Percentiles rank a stretch among this genome's conserved stretches.
Evolutionary conservation across 2,329 filamentous ascomycete species (phyloP).

Genomic region (Ceratocystis lukuohia): DNA sequence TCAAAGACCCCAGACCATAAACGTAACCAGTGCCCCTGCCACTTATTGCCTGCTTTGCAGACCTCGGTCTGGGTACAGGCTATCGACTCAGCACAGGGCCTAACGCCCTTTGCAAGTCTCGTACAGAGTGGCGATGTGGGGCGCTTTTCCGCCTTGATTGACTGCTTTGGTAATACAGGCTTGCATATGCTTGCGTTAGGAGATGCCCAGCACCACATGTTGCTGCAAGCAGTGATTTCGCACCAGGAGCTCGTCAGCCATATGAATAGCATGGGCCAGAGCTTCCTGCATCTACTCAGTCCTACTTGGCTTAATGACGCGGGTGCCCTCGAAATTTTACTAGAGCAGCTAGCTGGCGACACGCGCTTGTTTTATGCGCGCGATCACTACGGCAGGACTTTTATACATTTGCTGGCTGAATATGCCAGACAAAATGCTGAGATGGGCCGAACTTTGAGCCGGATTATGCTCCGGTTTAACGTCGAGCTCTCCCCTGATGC

Average conservation of each 20-base stretch:
- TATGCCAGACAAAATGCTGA: background rate
- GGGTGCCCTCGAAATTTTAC: constrained; percentile 20
- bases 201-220: constrained; percentile 22
- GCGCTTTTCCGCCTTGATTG: constrained; percentile 21
- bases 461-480: constrained; percentile 27
- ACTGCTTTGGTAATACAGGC: constrained; percentile 36
- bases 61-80: constrained; percentile 25
- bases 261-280: constrained; percentile 35
- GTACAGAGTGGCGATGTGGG: constrained; percentile 7
- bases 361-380: constrained; percentile 24
- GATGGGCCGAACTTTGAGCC: constrained; percentile 20
- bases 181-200: constrained; percentile 35
- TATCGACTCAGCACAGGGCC: background rate
- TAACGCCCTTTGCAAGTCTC: background rate
- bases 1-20: constrained; percentile 22
- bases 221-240: constrained; percentile 19
- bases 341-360: constrained; percentile 25
- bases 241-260: constrained; percentile 21
- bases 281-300: constrained; percentile 35
- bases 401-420: constrained; percentile 34
- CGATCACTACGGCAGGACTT: constrained; percentile 40
- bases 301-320: constrained; percentile 27
- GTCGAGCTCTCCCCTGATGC: constrained; percentile 33
- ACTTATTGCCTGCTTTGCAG: constrained; percentile 22
- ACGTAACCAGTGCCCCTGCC: constrained; percentile 25